phyloP scores from a whole-genome alignment of 2,329 filamentous ascomycete species.

The Microdochium nivale region DNA sequence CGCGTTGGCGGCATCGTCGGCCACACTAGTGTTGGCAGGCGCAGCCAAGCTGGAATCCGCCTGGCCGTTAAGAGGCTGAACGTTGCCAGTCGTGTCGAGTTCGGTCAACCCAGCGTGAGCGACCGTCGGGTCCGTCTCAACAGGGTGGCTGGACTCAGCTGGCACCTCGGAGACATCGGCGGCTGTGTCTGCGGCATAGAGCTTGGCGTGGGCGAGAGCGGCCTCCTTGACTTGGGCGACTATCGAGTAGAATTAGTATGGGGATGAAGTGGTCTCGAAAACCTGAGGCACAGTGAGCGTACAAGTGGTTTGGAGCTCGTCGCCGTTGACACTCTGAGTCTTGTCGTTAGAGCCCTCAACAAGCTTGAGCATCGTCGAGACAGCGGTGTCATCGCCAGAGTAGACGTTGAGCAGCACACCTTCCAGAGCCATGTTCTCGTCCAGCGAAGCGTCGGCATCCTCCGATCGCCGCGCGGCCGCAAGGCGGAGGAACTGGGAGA shows the following conservation, averaged over 20 bases:
- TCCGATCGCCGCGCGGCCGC: conserved; percentile 68
- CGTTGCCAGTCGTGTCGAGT: conserved; percentile 41
- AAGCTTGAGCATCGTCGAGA: conserved; percentile 67
- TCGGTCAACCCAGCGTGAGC: conserved; percentile 61
- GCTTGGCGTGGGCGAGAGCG: conserved; percentile 39
- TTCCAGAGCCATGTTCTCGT: conserved; percentile 75
- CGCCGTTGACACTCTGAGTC: conserved; percentile 56
- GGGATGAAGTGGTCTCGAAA: too few relatives aligned
- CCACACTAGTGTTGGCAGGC: conserved; percentile 41
- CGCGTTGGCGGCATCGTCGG: conserved; percentile 46
- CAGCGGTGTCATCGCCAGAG: conserved; percentile 65
- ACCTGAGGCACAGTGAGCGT: too few relatives aligned
- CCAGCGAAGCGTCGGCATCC: conserved; percentile 52
- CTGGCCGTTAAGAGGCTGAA: conserved; percentile 31
- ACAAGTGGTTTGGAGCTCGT: conserved; percentile 65
- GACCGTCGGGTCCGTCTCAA: conserved; percentile 56
- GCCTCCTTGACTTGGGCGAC: conserved; percentile 51
- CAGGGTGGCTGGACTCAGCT: conserved; percentile 16
- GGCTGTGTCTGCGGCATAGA: conserved; percentile 22
- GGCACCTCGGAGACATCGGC: conserved; percentile 22
- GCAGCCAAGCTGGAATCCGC: conserved; percentile 21
- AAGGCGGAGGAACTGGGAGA: conserved; percentile 74
- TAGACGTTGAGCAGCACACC: conserved; percentile 73
- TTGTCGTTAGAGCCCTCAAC: conserved; percentile 63
- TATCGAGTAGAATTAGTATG: conserved; percentile 15